Conservation (phyloP, 345 rosid species). For the Pelargonium nanum region DNA sequence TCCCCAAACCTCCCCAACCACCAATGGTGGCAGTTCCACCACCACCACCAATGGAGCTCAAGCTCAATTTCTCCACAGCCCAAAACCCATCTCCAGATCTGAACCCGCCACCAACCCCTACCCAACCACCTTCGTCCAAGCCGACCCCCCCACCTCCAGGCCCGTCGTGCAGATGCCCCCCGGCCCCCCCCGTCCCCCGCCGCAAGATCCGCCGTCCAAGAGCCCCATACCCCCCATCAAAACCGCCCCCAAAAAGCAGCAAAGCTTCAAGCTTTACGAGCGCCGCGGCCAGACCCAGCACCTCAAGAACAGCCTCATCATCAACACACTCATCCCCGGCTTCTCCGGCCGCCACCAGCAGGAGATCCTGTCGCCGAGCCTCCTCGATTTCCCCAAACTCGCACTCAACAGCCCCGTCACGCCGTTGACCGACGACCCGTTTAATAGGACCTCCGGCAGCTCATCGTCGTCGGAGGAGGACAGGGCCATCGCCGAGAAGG, state of each 20-base stretch:
- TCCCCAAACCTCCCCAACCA: conserved; percentile 40
- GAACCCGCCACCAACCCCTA: conserved; percentile 67
- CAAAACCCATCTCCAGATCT: conserved; percentile 67
- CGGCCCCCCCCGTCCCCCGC: conserved; percentile 39
- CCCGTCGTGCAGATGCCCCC: conserved; percentile 96
- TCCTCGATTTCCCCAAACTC: conserved; percentile 87
- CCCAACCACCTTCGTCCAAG: conserved; percentile 94
- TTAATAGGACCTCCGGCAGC: conserved; percentile 51
- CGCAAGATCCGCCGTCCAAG: conserved; percentile 30
- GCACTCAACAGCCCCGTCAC: conserved; percentile 85
- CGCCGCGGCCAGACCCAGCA: conserved; percentile 49
- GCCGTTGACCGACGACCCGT: conserved; percentile 58
- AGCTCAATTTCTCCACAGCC: conserved; percentile 22
- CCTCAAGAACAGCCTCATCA: conserved; percentile 75
- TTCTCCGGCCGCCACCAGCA: conserved; percentile 29
- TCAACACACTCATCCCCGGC: conserved; percentile 58
- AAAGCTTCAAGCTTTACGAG: conserved; percentile 80
- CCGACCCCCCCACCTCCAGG: conserved; percentile 77
- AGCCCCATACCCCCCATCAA: conserved; percentile 63
- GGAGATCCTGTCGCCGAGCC: conserved; percentile 83
- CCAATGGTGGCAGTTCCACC: conserved; percentile 20
- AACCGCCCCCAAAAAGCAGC: conserved; percentile 42
- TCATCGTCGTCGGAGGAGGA: conserved; percentile 70
- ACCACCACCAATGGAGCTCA: conserved; percentile 24
- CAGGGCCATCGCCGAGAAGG: conserved; percentile 75